A percentile compares a stretch with the other conserved stretches of the same genome.
phyloP scores from a whole-genome alignment of 495 filamentous ascomycete genomes.

The Chaetomium cochliodes region DNA sequence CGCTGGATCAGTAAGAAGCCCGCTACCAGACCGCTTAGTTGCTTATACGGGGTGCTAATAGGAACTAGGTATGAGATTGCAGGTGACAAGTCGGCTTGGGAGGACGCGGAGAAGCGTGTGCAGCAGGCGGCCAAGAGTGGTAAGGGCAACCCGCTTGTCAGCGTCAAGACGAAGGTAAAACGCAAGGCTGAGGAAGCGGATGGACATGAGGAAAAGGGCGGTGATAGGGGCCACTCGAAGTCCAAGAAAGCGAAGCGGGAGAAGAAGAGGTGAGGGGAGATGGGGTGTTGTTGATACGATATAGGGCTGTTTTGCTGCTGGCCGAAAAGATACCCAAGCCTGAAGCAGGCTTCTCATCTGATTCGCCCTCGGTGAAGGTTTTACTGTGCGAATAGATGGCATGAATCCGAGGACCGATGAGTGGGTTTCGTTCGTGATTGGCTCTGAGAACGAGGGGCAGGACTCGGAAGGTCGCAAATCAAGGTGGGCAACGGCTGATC shows the following conservation, averaged over 20 bases:
- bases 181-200: constrained; percentile 71
- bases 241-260: constrained; percentile 58
- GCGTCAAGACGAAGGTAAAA: constrained; percentile 77
- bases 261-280: constrained; percentile 31
- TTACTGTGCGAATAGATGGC: background rate
- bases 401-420: background rate
- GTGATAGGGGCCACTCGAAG: constrained; percentile 50
- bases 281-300: background rate
- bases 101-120: constrained; percentile 79
- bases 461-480: background rate
- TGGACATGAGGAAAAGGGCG: constrained; percentile 58
- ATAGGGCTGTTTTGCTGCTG: constrained; percentile 5
- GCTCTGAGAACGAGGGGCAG: constrained; percentile 5
- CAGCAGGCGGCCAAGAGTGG: constrained; percentile 53
- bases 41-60: constrained; percentile 40
- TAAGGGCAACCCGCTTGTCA: constrained; percentile 69
- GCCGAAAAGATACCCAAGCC: background rate
- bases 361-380: background rate
- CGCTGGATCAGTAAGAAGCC: constrained; percentile 75
- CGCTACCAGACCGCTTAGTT: constrained; percentile 13
- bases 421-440: background rate
- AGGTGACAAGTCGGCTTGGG: constrained; percentile 69
- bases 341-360: background rate
- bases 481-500: background rate
- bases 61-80: constrained; percentile 76